phyloP scores from a whole-genome alignment of 352 stramenopile genomes.

The Phytophthora pisi region DNA sequence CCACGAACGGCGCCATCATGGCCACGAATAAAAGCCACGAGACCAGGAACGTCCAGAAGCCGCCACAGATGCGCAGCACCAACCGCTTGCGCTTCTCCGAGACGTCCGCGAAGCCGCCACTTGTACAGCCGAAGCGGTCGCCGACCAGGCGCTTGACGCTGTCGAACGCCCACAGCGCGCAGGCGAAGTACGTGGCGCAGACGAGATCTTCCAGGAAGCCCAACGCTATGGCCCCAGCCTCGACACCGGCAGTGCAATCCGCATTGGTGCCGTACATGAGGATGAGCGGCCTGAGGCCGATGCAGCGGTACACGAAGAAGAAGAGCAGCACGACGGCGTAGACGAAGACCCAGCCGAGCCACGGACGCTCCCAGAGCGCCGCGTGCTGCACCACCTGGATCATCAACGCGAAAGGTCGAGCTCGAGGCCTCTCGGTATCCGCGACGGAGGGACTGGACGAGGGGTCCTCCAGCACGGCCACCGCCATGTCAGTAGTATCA shows the following conservation, averaged over 20 bases:
- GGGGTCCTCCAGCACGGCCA: constrained; percentile 14
- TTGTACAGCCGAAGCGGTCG: not conserved
- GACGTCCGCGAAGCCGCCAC: not conserved
- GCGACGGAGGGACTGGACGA: constrained; percentile 1
- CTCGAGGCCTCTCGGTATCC: constrained; percentile 1
- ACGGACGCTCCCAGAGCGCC: constrained; percentile 19
- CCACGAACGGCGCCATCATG: constrained; percentile 32
- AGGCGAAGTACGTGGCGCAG: constrained; percentile 30
- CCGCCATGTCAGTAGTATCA: not conserved
- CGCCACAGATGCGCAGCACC: constrained; percentile 3
- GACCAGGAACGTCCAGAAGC: constrained; percentile 37
- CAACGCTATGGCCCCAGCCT: constrained; percentile 26
- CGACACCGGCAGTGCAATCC: constrained; percentile 25
- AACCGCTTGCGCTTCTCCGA: not conserved
- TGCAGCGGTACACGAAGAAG: constrained; percentile 41
- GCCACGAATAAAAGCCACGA: constrained; percentile 38
- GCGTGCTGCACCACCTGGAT: constrained; percentile 4
- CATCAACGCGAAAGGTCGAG: not conserved
- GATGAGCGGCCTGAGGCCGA: constrained; percentile 33
- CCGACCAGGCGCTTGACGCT: constrained; percentile 6
- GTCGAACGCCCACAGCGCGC: constrained; percentile 11
- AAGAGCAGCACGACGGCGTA: constrained; percentile 34
- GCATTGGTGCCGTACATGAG: constrained; percentile 29
- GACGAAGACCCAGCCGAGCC: constrained; percentile 47
- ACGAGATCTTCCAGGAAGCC: constrained; percentile 54